A percentile compares a stretch with the other conserved stretches of the same genome.
These are phyloP conservation scores for Sporobolomyces phaffii DNA, from an alignment of 768 basidiomycete species.

Conservation along the genomic window DNA sequence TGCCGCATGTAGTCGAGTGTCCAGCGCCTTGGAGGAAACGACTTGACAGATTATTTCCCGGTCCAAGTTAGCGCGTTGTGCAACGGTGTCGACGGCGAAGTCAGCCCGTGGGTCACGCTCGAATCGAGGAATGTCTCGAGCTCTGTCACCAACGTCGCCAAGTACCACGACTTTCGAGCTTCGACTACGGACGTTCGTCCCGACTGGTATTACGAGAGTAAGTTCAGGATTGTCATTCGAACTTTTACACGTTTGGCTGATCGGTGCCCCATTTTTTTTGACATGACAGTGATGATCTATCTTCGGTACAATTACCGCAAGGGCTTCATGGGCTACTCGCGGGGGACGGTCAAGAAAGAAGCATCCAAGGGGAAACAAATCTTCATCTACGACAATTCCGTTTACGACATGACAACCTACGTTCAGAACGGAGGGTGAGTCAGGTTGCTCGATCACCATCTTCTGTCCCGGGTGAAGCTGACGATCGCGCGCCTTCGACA, in stretches of 20 bases:
- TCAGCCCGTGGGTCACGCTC: constrained; percentile 77
- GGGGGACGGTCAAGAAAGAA: constrained; percentile 53
- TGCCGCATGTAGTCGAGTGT: background rate
- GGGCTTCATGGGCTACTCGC: constrained; percentile 83
- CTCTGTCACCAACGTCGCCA: constrained; percentile 57
- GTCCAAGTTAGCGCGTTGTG: constrained; percentile 94
- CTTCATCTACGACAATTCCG: constrained; percentile 75
- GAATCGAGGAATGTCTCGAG: constrained; percentile 63
- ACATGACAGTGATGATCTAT: constrained; percentile 64
- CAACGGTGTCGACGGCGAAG: constrained; percentile 69
- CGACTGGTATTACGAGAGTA: constrained; percentile 88
- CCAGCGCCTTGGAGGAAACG: constrained; percentile 59
- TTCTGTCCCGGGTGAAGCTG: background rate
- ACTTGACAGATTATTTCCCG: constrained; percentile 76
- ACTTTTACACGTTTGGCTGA: no score
- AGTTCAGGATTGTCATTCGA: background rate
- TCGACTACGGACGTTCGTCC: constrained; percentile 81
- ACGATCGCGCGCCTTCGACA: no score
- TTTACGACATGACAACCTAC: constrained; percentile 84
- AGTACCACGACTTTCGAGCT: constrained; percentile 94
- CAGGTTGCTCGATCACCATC: constrained; percentile 16
- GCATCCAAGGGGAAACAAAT: constrained; percentile 53
- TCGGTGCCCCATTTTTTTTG: no score
- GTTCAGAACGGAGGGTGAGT: constrained; percentile 55
- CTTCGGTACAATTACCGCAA: constrained; percentile 84